Evolutionary conservation across 805 yeast species (phyloP).

Genomic region (Saccharomycopsis fermentans): DNA sequence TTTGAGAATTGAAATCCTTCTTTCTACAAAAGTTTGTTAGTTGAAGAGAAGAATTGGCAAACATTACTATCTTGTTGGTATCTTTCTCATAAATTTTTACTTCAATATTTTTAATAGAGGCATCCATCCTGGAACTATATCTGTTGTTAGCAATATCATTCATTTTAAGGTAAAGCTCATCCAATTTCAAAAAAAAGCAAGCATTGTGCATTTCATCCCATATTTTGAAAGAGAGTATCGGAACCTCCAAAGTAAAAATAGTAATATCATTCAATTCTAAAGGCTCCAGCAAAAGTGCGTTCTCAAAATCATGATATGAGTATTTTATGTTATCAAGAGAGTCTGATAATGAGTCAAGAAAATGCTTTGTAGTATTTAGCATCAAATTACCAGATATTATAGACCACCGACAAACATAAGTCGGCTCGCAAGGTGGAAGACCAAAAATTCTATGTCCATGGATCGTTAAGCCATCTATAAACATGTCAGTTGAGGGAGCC

Average conservation of each 20-base stretch:
- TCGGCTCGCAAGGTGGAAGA: slow-evolving; percentile 77
- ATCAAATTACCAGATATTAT: slow-evolving; percentile 47
- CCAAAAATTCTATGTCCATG: slow-evolving; percentile 95
- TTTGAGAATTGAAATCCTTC: slow-evolving; percentile 35
- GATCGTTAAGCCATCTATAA: slow-evolving; percentile 48
- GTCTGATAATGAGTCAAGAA: slow-evolving; percentile 34
- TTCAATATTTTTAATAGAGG: slow-evolving; percentile 39
- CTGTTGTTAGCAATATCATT: slow-evolving; percentile 64
- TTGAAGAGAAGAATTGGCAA: slow-evolving; percentile 46
- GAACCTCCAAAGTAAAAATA: slow-evolving; percentile 46
- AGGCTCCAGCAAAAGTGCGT: slow-evolving; percentile 49
- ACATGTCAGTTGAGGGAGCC: slow-evolving; percentile 32
- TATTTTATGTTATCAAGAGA: slow-evolving; percentile 42
- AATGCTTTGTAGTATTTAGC: slow-evolving; percentile 40
- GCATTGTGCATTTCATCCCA: slow-evolving; percentile 25
- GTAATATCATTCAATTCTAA: slow-evolving; percentile 61
- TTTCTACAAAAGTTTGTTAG: slow-evolving; percentile 52
- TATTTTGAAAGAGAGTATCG: slow-evolving; percentile 35
- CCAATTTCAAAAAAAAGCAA: slow-evolving; percentile 21
- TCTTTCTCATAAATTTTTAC: slow-evolving; percentile 25
- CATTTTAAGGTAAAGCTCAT: slow-evolving; percentile 30
- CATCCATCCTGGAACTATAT: slow-evolving; percentile 45
- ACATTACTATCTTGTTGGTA: slow-evolving; percentile 25
- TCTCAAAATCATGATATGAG: slow-evolving; percentile 68
- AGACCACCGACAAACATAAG: slow-evolving; percentile 88